Evolutionary conservation across 148 eudicot species (phyloP).

Genomic region (Chenopodium formosanum): DNA sequence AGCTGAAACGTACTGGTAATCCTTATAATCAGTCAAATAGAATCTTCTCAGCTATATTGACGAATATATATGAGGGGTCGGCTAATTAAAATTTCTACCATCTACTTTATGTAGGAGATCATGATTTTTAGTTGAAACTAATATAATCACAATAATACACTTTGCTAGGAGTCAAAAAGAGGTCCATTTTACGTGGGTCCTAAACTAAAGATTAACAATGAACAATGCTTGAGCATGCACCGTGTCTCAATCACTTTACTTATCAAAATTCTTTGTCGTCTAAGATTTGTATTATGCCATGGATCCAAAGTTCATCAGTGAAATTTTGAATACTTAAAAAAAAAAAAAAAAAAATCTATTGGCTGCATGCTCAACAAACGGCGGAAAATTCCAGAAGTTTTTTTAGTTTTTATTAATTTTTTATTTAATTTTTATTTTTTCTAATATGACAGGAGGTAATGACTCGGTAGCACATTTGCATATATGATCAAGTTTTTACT

Average conservation of each 20-base stretch:
- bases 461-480: no score
- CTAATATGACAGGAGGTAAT: no score
- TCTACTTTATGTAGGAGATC: constrained; percentile 8
- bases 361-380: not conserved
- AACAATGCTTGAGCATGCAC: constrained; percentile 12
- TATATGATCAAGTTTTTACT: no score
- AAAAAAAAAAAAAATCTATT: no score
- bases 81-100: constrained; percentile 11
- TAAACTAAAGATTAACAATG: constrained; percentile 1
- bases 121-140: constrained; percentile 20
- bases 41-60: not conserved
- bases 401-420: no score
- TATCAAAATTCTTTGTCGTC: not conserved
- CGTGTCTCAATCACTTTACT: not conserved
- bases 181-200: constrained; percentile 22
- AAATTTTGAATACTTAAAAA: not conserved
- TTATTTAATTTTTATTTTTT: no score
- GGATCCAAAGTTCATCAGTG: constrained; percentile 1
- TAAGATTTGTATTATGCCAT: not conserved
- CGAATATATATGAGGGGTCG: not conserved
- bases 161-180: constrained; percentile 4
- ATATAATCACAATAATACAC: not conserved
- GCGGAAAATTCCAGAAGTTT: no score
- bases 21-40: constrained; percentile 10
- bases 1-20: not conserved